These are phyloP conservation scores for Quercus ilex DNA, from an alignment of 306 rosid species.

Conservation along the genomic window DNA sequence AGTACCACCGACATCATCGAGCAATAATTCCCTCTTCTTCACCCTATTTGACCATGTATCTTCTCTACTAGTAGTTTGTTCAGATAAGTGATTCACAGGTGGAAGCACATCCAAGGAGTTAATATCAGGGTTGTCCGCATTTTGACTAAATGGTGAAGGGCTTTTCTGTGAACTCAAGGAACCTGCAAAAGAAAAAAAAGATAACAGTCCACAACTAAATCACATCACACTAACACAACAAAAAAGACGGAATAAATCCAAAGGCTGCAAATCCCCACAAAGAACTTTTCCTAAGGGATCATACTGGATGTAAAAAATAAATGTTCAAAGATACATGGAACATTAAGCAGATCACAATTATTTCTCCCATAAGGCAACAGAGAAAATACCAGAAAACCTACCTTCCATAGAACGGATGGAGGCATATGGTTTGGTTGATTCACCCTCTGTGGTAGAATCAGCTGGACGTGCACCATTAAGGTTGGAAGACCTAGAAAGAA, in stretches of 20 bases:
- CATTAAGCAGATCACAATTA: conserved; percentile 10
- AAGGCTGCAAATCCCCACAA: background rate
- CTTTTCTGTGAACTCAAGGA: conserved; percentile 76
- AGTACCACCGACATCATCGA: conserved; percentile 80
- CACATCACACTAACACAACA: background rate
- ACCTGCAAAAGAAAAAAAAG: conserved; percentile 43
- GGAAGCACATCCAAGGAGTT: conserved; percentile 56
- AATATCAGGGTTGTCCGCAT: conserved; percentile 55
- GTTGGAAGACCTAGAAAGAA: conserved; percentile 53
- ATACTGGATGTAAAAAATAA: background rate
- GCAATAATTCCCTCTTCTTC: conserved; percentile 92
- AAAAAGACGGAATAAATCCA: conserved; percentile 2
- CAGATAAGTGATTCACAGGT: conserved; percentile 53
- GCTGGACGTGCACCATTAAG: conserved; percentile 39
- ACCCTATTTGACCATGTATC: conserved; percentile 84
- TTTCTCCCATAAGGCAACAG: conserved; percentile 15
- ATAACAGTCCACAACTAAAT: conserved; percentile 4
- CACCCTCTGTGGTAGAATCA: conserved; percentile 56
- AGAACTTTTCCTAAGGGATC: conserved; percentile 18
- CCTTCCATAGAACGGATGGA: conserved; percentile 62
- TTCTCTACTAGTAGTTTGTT: conserved; percentile 64
- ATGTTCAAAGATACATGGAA: conserved; percentile 15
- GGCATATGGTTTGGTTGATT: conserved; percentile 56
- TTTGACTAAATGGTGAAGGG: conserved; percentile 73
- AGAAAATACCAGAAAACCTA: conserved; percentile 48